Evolutionary conservation across 148 eudicot species (phyloP).

Genomic region (Hydrangea macrophylla): DNA sequence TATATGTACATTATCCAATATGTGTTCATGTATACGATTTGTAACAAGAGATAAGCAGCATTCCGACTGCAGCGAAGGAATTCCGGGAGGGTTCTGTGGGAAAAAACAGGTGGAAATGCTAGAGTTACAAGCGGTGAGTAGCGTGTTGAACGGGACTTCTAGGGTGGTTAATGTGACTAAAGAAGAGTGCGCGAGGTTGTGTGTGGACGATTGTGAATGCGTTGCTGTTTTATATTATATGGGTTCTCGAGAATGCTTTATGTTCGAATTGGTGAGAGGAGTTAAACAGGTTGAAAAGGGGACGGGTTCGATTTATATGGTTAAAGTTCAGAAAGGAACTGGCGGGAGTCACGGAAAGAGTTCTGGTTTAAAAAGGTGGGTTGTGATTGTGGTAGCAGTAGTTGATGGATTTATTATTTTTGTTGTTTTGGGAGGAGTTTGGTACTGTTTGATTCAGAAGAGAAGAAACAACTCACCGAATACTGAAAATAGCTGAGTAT

Average conservation of each 20-base stretch:
- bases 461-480: slow-evolving; percentile 37
- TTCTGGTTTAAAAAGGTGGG: slow-evolving; percentile 68
- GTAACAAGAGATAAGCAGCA: slow-evolving; percentile 19
- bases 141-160: slow-evolving; percentile 34
- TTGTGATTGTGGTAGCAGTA: slow-evolving; percentile 50
- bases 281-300: slow-evolving; percentile 45
- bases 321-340: slow-evolving; percentile 60
- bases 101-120: slow-evolving; percentile 45
- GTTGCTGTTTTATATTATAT: slow-evolving; percentile 48
- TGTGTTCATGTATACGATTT: slow-evolving; percentile 61
- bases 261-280: slow-evolving; percentile 60
- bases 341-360: slow-evolving; percentile 26
- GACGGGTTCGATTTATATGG: slow-evolving; percentile 43
- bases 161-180: slow-evolving; percentile 28
- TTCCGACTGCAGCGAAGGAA: slow-evolving; percentile 35
- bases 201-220: slow-evolving; percentile 68
- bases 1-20: slow-evolving; percentile 56
- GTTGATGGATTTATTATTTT: slow-evolving; percentile 66
- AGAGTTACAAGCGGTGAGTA: slow-evolving; percentile 52
- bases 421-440: slow-evolving; percentile 55
- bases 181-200: slow-evolving; percentile 38
- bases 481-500: slow-evolving; percentile 7
- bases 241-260: slow-evolving; percentile 34
- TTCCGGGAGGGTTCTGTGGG: slow-evolving; percentile 29
- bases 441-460: slow-evolving; percentile 59